A percentile compares a stretch with the other conserved stretches of the same genome.
Conservation (phyloP, 2,329 filamentous ascomycete species). For the Calonectria leucothoes region DNA sequence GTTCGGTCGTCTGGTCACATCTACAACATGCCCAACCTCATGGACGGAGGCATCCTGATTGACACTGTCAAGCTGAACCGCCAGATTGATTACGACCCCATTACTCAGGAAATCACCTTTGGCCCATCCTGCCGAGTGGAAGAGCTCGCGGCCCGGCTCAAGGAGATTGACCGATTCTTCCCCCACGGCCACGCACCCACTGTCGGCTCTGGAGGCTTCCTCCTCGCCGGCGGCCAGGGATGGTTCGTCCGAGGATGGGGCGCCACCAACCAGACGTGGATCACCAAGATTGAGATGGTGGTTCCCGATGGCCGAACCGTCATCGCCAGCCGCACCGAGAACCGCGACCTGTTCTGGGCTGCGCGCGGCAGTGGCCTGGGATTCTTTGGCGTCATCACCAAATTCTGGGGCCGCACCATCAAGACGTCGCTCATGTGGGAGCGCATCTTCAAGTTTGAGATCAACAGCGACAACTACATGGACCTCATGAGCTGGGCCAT, state of each 20-base stretch:
- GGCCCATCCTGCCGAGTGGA: slow-evolving; percentile 18
- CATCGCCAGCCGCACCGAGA: slow-evolving; percentile 22
- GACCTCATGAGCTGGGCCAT: slow-evolving; percentile 22
- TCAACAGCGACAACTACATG: slow-evolving; percentile 26
- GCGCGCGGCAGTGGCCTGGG: slow-evolving; percentile 17
- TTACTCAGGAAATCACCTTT: slow-evolving; percentile 10
- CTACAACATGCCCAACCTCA: slow-evolving; percentile 16
- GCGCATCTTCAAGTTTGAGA: slow-evolving; percentile 22
- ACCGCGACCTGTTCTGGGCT: slow-evolving; percentile 21
- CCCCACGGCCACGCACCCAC: slow-evolving; percentile 21
- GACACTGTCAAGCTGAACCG: slow-evolving; percentile 20
- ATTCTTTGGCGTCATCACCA: slow-evolving; percentile 19
- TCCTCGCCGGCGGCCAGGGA: slow-evolving; percentile 20
- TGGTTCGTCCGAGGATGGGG: slow-evolving; percentile 25
- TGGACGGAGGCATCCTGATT: slow-evolving; percentile 24
- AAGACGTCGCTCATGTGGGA: slow-evolving; percentile 22
- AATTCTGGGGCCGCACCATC: slow-evolving; percentile 23
- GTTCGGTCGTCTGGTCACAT: slow-evolving; percentile 24
- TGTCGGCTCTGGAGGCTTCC: slow-evolving; percentile 18
- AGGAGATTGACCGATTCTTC: slow-evolving; percentile 21
- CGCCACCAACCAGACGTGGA: slow-evolving; percentile 21
- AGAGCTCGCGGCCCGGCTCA: slow-evolving; percentile 11
- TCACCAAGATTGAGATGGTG: slow-evolving; percentile 22
- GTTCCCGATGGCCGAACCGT: slow-evolving; percentile 18
- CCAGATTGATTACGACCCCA: slow-evolving; percentile 17